phyloP scores from a whole-genome alignment of 257 asterid genomes.

The Petunia secreta region DNA sequence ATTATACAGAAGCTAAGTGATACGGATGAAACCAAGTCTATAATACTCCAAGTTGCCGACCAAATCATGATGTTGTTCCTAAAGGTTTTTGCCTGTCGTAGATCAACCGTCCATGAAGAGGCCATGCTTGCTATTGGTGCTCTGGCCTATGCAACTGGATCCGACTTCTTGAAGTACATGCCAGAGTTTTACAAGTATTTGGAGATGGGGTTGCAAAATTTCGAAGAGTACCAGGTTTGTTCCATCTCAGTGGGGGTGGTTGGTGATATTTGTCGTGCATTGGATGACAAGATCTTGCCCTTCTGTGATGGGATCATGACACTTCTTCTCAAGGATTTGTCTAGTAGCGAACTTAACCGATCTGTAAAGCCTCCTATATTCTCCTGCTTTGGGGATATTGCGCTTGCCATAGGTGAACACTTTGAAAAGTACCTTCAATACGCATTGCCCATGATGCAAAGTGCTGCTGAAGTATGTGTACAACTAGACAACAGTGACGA shows the following conservation, averaged over 20 bases:
- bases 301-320: slow-evolving; percentile 83
- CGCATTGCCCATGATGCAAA: slow-evolving; percentile 80
- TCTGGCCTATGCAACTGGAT: slow-evolving; percentile 75
- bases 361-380: slow-evolving; percentile 88
- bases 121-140: slow-evolving; percentile 96
- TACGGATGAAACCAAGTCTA: slow-evolving; percentile 58
- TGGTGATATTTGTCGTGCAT: slow-evolving; percentile 79
- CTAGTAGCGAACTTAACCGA: slow-evolving; percentile 68
- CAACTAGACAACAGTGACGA: slow-evolving; percentile 60
- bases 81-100: slow-evolving; percentile 75
- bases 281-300: slow-evolving; percentile 76
- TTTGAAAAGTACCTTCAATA: slow-evolving; percentile 68
- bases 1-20: slow-evolving; percentile 74
- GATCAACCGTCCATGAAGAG: slow-evolving; percentile 87
- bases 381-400: slow-evolving; percentile 89
- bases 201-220: slow-evolving; percentile 89
- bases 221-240: slow-evolving; percentile 84
- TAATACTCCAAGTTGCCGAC: slow-evolving; percentile 71
- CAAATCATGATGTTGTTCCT: slow-evolving; percentile 77
- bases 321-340: slow-evolving; percentile 69
- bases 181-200: slow-evolving; percentile 68
- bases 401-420: slow-evolving; percentile 76
- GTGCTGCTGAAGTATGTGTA: slow-evolving; percentile 76
- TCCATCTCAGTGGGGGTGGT: slow-evolving; percentile 89
- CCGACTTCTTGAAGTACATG: slow-evolving; percentile 73